A percentile compares a stretch with the other conserved stretches of the same genome.
phyloP scores from a whole-genome alignment of 192 early-diverging fungal species.

The Coemansia sp. region DNA sequence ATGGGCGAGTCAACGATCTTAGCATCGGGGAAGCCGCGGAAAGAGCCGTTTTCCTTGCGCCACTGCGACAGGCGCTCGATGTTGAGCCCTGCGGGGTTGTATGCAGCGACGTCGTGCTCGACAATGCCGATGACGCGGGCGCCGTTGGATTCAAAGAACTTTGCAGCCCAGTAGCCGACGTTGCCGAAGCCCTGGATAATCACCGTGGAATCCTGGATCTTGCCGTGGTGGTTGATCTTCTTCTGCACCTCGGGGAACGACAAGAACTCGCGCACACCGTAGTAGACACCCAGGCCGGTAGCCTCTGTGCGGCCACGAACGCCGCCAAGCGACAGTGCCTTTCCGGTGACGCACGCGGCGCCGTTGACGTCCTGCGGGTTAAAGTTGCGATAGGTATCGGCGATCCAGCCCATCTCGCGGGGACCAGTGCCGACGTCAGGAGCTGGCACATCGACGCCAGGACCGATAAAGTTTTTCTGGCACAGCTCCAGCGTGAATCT shows the following conservation, averaged over 20 bases:
- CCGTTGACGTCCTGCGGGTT: slow-evolving; percentile 76
- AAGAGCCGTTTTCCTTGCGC: slow-evolving; percentile 64
- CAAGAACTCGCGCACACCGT: slow-evolving; percentile 77
- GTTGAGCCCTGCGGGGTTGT: slow-evolving; percentile 64
- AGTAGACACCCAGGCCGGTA: slow-evolving; percentile 80
- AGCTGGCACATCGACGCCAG: slow-evolving; percentile 79
- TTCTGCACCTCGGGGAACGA: slow-evolving; percentile 77
- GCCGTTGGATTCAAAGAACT: slow-evolving; percentile 79
- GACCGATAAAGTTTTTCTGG: slow-evolving; percentile 85
- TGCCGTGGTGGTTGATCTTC: slow-evolving; percentile 60
- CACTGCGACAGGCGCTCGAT: slow-evolving; percentile 66
- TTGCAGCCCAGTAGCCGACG: slow-evolving; percentile 80
- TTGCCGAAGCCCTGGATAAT: slow-evolving; percentile 86
- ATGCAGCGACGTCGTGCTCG: slow-evolving; percentile 68
- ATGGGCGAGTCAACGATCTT: slow-evolving; percentile 59
- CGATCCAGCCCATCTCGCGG: slow-evolving; percentile 85
- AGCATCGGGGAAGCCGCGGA: slow-evolving; percentile 65
- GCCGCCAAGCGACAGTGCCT: slow-evolving; percentile 75
- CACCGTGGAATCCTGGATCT: slow-evolving; percentile 61
- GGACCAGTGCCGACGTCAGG: slow-evolving; percentile 80
- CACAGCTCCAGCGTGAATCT: slow-evolving; percentile 79
- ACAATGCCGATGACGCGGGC: slow-evolving; percentile 75
- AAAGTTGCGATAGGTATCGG: slow-evolving; percentile 84
- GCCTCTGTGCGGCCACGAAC: slow-evolving; percentile 82
- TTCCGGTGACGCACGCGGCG: slow-evolving; percentile 82